Conservation (phyloP, 2,329 filamentous ascomycete genomes). For the Mycosphaerella sp. region DNA sequence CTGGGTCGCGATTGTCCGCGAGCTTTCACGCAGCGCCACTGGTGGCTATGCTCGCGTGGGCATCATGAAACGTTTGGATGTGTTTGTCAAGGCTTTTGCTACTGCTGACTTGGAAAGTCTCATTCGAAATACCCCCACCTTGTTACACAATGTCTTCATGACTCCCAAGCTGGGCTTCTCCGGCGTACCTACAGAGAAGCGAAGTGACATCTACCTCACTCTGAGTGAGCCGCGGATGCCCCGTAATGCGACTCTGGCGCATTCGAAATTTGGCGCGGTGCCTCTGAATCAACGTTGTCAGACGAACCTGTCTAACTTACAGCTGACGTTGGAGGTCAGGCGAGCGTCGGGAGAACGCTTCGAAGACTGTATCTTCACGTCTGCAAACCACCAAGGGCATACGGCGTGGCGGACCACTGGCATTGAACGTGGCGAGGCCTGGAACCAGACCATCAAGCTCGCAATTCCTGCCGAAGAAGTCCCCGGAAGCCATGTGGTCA, state of each 20-base stretch:
- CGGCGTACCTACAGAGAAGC: slow-evolving; percentile 76
- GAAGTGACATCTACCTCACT: slow-evolving; percentile 94
- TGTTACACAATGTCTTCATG: slow-evolving; percentile 72
- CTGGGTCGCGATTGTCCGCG: slow-evolving; percentile 67
- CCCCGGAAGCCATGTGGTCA: slow-evolving; percentile 73
- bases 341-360: slow-evolving; percentile 72
- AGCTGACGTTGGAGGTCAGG: slow-evolving; percentile 84
- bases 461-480: slow-evolving; percentile 75
- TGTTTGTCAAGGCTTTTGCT: slow-evolving; percentile 73
- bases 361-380: slow-evolving; percentile 79
- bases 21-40: slow-evolving; percentile 66
- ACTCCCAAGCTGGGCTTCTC: slow-evolving; percentile 91
- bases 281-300: slow-evolving; percentile 55
- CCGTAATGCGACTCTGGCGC: slow-evolving; percentile 56
- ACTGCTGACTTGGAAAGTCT: slow-evolving; percentile 71
- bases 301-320: slow-evolving; percentile 66
- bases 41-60: slow-evolving; percentile 53
- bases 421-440: slow-evolving; percentile 69
- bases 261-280: slow-evolving; percentile 74
- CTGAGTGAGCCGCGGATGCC: slow-evolving; percentile 72
- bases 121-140: slow-evolving; percentile 79
- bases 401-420: slow-evolving; percentile 87
- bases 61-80: slow-evolving; percentile 66
- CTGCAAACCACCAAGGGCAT: slow-evolving; percentile 70
- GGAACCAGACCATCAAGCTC: slow-evolving; percentile 83